A percentile compares a stretch with the other conserved stretches of the same genome.
phyloP scores from a whole-genome alignment of 495 filamentous ascomycete genomes.

The Cudoniella acicularis region DNA sequence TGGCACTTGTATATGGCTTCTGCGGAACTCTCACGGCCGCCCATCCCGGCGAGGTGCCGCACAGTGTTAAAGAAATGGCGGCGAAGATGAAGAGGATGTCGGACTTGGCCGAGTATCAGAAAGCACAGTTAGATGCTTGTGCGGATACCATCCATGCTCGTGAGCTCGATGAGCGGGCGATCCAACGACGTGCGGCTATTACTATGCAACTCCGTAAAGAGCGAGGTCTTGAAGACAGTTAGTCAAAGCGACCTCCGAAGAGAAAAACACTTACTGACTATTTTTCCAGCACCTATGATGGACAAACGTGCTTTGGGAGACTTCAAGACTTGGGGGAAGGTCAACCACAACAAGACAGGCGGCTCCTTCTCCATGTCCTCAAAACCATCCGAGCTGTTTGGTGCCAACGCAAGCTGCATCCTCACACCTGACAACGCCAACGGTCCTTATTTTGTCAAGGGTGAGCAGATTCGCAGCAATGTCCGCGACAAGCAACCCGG shows the following conservation, averaged over 20 bases:
- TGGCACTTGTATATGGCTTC: slow-evolving; percentile 2
- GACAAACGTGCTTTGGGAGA: neutral
- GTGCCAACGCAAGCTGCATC: slow-evolving; percentile 43
- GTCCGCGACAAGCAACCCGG: slow-evolving; percentile 44
- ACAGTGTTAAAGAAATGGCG: neutral
- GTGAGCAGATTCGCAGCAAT: slow-evolving; percentile 50
- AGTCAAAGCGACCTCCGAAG: neutral
- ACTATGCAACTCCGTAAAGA: neutral
- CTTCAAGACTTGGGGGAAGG: neutral
- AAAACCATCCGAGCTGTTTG: slow-evolving; percentile 35
- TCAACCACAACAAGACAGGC: neutral
- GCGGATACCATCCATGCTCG: neutral
- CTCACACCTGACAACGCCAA: slow-evolving; percentile 48
- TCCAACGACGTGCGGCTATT: neutral
- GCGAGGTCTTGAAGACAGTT: neutral
- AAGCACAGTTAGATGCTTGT: neutral
- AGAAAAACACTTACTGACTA: neutral
- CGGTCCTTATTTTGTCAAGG: slow-evolving; percentile 53
- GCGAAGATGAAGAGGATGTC: neutral
- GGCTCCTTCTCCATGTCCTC: neutral
- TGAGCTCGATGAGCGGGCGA: neutral
- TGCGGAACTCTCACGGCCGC: neutral
- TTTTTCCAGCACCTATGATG: neutral
- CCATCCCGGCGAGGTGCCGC: neutral
- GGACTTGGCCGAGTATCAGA: neutral